Percentiles rank a stretch among this genome's conserved stretches.
Conservation (phyloP, 2,329 filamentous ascomycete species). For the Cytospora schulzeri region DNA sequence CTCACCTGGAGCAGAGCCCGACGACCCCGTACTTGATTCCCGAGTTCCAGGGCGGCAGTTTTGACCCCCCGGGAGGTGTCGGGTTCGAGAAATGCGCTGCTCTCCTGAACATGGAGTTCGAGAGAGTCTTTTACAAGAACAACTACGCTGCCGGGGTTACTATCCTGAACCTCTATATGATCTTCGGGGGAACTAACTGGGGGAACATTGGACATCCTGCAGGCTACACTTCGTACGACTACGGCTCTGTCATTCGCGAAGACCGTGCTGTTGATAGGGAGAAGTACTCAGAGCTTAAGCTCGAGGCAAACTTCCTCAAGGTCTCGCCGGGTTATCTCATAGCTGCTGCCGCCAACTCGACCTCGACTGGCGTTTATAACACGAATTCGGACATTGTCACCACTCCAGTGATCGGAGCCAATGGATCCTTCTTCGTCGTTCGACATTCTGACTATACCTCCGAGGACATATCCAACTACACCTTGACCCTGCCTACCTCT, state of each 20-base stretch:
- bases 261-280: slow-evolving; percentile 68
- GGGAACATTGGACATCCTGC: slow-evolving; percentile 74
- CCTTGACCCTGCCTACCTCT: slow-evolving; percentile 62
- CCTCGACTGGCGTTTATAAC: slow-evolving; percentile 52
- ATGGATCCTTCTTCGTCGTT: slow-evolving; percentile 64
- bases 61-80: slow-evolving; percentile 74
- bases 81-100: slow-evolving; percentile 69
- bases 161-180: slow-evolving; percentile 76
- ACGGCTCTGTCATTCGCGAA: slow-evolving; percentile 41
- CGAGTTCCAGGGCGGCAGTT: slow-evolving; percentile 57
- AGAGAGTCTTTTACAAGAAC: slow-evolving; percentile 80
- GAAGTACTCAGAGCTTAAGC: slow-evolving; percentile 79
- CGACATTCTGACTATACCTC: slow-evolving; percentile 67
- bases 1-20: slow-evolving; percentile 63
- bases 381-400: slow-evolving; percentile 60
- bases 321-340: slow-evolving; percentile 71
- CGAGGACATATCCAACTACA: slow-evolving; percentile 60
- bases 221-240: slow-evolving; percentile 62
- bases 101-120: slow-evolving; percentile 71
- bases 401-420: slow-evolving; percentile 61
- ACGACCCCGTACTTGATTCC: slow-evolving; percentile 65
- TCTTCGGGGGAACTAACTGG: slow-evolving; percentile 73
- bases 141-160: slow-evolving; percentile 66
- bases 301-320: slow-evolving; percentile 74
- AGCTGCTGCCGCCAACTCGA: slow-evolving; percentile 53